phyloP scores from a whole-genome alignment of 352 stramenopile genomes.

The Thalassiosira hispida region DNA sequence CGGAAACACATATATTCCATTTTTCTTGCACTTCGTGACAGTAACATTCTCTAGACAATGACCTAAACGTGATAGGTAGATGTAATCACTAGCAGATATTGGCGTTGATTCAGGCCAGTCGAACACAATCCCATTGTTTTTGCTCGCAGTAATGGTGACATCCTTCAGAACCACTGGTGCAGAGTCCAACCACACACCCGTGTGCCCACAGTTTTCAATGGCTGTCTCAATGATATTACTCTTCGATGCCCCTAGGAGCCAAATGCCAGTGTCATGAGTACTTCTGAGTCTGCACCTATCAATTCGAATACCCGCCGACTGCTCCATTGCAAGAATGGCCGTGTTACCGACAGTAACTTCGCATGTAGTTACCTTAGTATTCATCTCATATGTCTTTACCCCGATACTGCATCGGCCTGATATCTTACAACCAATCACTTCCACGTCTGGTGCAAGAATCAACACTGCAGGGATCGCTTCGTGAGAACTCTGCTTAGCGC shows the following conservation, averaged over 20 bases:
- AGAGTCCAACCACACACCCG: not conserved
- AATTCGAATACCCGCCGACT: not conserved
- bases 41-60: slow-evolving; percentile 4
- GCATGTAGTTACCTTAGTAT: not conserved
- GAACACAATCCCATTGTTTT: not conserved
- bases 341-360: not conserved
- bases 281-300: slow-evolving; percentile 2
- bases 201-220: not conserved
- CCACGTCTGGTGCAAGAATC: not conserved
- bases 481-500: not conserved
- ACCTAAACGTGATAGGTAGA: not conserved
- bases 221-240: not conserved
- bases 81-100: not conserved
- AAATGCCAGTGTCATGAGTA: not conserved
- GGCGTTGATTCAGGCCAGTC: not conserved
- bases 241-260: not conserved
- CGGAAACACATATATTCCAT: not conserved
- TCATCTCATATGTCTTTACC: not conserved
- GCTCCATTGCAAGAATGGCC: not conserved
- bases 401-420: not conserved
- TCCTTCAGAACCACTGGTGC: not conserved
- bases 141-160: not conserved
- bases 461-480: not conserved
- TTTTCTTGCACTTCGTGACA: slow-evolving; percentile 9
- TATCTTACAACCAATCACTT: not conserved